Conservation (phyloP, 495 filamentous ascomycete species). For the Sporormia fimetaria region DNA sequence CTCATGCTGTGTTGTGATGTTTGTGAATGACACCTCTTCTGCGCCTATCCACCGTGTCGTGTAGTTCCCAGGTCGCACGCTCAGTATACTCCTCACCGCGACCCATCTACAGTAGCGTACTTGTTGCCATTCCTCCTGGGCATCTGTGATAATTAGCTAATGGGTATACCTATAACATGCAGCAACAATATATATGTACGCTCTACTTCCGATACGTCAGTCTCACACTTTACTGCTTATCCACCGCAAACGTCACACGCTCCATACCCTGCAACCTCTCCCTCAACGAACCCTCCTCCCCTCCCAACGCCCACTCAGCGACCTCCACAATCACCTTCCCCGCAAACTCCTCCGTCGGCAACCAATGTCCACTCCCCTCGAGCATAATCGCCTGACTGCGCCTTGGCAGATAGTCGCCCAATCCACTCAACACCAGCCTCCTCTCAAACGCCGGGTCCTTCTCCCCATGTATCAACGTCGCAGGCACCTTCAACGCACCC, state of each 20-base stretch:
- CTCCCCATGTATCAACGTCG: constrained; percentile 45
- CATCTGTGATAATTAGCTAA: too few species aligned
- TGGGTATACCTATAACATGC: too few species aligned
- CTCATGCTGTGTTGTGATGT: not conserved
- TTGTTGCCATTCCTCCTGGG: too few species aligned
- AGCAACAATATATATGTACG: too few species aligned
- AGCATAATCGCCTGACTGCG: constrained; percentile 23
- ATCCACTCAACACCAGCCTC: constrained; percentile 23
- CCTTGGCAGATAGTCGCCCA: constrained; percentile 24
- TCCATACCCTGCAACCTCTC: constrained; percentile 1
- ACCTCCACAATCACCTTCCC: constrained; percentile 13
- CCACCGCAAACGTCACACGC: constrained; percentile 13
- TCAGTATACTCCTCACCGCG: too few species aligned
- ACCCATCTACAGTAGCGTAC: too few species aligned
- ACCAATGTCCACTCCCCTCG: constrained; percentile 24
- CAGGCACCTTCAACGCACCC: constrained; percentile 37
- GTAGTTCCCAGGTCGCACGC: too few species aligned
- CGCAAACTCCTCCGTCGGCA: constrained; percentile 21
- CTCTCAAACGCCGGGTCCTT: constrained; percentile 33
- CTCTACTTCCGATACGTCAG: too few species aligned
- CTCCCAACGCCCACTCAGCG: constrained; percentile 21
- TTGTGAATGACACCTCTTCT: constrained; percentile 2
- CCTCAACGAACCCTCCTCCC: constrained; percentile 11
- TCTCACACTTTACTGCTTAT: constrained; percentile 7
- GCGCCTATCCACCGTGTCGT: too few species aligned